Conservation (phyloP, 768 basidiomycete genomes). For the Leucosporidium creatinivorum region DNA sequence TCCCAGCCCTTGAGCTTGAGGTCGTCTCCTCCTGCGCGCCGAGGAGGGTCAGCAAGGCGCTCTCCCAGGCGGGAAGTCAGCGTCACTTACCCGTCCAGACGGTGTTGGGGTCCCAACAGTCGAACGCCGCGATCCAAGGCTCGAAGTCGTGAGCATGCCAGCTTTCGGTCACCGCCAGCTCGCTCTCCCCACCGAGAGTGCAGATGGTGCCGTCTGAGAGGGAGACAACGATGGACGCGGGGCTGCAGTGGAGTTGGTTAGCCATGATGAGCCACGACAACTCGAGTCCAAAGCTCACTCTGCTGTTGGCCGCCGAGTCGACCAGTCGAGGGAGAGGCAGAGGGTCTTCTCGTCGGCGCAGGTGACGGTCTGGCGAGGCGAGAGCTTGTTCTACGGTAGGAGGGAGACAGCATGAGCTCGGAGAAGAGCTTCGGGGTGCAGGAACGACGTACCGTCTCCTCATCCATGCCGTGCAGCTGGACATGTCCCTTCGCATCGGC, state of each 20-base stretch:
- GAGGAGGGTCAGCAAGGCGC: not conserved
- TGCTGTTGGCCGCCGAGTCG: conserved; percentile 49
- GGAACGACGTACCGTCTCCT: conserved; percentile 46
- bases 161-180: conserved; percentile 49
- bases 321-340: conserved; percentile 92
- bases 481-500: conserved; percentile 81
- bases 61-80: too few species aligned
- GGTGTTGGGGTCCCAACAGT: conserved; percentile 66
- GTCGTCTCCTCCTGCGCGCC: conserved; percentile 76
- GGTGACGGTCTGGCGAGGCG: conserved; percentile 34
- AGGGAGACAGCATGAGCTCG: too few species aligned
- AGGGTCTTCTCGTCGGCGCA: conserved; percentile 53
- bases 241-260: conserved; percentile 4
- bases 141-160: conserved; percentile 92
- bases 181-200: conserved; percentile 44
- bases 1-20: conserved; percentile 88
- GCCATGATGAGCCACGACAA: not conserved
- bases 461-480: conserved; percentile 55
- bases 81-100: conserved; percentile 65
- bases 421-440: not conserved
- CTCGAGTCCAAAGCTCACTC: conserved; percentile 33
- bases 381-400: conserved; percentile 19
- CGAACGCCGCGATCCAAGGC: conserved; percentile 88
- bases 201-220: conserved; percentile 65
- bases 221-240: conserved; percentile 58